Conservation (phyloP, 192 early-diverging fungal genomes). For the Mortierella alpina region DNA sequence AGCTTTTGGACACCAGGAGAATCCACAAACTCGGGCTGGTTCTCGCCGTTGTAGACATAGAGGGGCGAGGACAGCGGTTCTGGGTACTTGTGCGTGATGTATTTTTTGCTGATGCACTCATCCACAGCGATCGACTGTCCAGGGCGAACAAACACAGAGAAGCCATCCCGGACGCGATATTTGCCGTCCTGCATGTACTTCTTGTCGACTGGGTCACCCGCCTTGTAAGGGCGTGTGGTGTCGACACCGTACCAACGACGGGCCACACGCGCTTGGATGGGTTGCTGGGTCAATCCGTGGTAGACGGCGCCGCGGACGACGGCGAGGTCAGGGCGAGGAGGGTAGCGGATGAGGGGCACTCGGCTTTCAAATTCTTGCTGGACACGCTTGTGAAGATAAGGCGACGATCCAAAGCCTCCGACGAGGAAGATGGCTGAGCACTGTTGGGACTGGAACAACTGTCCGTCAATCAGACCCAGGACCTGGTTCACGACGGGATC, state of each 20-base stretch:
- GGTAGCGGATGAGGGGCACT: conserved; percentile 60
- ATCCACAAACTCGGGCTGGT: conserved; percentile 48
- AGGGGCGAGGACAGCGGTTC: conserved; percentile 46
- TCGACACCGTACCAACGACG: conserved; percentile 66
- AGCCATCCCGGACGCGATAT: conserved; percentile 51
- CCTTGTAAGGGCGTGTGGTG: conserved; percentile 59
- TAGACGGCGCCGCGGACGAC: conserved; percentile 66
- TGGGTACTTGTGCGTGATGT: conserved; percentile 58
- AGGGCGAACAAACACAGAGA: conserved; percentile 51
- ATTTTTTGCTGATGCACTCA: conserved; percentile 67
- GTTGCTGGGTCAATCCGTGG: conserved; percentile 54
- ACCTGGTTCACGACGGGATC: conserved; percentile 67
- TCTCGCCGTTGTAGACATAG: conserved; percentile 47
- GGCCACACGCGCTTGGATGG: conserved; percentile 58
- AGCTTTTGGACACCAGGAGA: conserved; percentile 49
- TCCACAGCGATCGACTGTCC: conserved; percentile 59
- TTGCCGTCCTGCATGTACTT: conserved; percentile 56
- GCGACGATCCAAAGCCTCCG: conserved; percentile 67
- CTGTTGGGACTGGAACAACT: conserved; percentile 56
- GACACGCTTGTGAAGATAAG: conserved; percentile 65
- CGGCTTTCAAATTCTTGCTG: conserved; percentile 61
- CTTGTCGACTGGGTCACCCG: conserved; percentile 53
- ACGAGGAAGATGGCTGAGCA: conserved; percentile 66
- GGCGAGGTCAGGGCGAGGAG: conserved; percentile 63
- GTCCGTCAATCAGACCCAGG: conserved; percentile 60